These are phyloP conservation scores for Cyphellophora europaea DNA, from an alignment of 2,329 filamentous ascomycete genomes.

Conservation along the genomic window DNA sequence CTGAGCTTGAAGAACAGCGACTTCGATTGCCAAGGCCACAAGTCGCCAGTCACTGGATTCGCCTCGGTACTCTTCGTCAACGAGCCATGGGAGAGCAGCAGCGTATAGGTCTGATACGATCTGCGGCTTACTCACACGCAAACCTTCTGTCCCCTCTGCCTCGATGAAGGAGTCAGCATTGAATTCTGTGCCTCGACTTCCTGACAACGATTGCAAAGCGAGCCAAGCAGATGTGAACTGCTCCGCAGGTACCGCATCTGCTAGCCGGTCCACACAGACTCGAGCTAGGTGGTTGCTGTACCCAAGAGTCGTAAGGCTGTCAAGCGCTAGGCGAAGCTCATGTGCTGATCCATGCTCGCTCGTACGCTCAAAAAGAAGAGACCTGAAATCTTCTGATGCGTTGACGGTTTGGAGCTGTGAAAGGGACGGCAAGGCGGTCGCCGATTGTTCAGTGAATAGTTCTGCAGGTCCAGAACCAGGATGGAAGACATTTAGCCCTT, in stretches of 20 bases:
- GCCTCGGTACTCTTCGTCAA: constrained; percentile 25
- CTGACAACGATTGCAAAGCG: constrained; percentile 59
- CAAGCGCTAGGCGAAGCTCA: constrained; percentile 50
- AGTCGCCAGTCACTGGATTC: constrained; percentile 57
- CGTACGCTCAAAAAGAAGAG: constrained; percentile 16
- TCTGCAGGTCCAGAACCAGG: constrained; percentile 9
- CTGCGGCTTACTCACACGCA: constrained; percentile 14
- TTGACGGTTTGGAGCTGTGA: constrained; percentile 2
- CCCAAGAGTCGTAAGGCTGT: constrained; percentile 42
- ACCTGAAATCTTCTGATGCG: constrained; percentile 5
- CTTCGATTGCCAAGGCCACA: constrained; percentile 71
- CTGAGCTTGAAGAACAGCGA: constrained; percentile 65
- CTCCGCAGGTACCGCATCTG: constrained; percentile 47
- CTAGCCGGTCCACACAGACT: constrained; percentile 56
- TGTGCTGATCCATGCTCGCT: constrained; percentile 40
- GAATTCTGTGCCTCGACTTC: neutral
- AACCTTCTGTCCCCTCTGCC: constrained; percentile 22
- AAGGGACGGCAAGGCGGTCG: constrained; percentile 4
- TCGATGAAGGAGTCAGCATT: constrained; percentile 59
- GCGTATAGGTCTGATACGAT: constrained; percentile 37
- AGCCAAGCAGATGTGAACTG: constrained; percentile 73
- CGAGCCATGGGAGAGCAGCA: constrained; percentile 28
- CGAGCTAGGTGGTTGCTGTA: constrained; percentile 44
- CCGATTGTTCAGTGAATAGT: constrained; percentile 7
- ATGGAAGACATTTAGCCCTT: constrained; percentile 54